A percentile compares a stretch with the other conserved stretches of the same genome.
Evolutionary conservation across 148 eudicot species (phyloP).

Genomic region (Tetragonia tetragonoides): DNA sequence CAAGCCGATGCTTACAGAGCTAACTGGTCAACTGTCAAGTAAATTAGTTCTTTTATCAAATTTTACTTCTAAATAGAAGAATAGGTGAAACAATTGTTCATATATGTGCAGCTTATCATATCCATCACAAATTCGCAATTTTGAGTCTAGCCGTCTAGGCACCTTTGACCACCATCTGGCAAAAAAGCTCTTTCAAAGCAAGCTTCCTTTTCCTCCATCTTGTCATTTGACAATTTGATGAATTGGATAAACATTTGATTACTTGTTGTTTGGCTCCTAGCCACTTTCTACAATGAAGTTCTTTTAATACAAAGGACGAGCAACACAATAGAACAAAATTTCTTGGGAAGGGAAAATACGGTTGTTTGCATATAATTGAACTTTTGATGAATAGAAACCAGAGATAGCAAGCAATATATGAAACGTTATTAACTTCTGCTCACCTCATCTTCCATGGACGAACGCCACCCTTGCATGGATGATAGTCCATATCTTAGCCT

Average conservation of each 20-base stretch:
- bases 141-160: neutral
- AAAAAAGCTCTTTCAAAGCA: neutral
- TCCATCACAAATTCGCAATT: neutral
- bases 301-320: neutral
- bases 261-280: neutral
- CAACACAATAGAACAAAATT: neutral
- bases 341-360: neutral
- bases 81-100: neutral
- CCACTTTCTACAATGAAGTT: neutral
- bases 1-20: neutral
- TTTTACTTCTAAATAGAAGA: neutral
- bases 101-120: neutral
- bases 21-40: neutral
- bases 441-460: constrained; percentile 84
- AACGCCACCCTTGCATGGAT: constrained; percentile 86
- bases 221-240: neutral
- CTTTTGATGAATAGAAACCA: neutral
- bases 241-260: neutral
- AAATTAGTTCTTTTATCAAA: neutral
- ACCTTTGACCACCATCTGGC: neutral
- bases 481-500: constrained; percentile 65
- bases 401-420: neutral
- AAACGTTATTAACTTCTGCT: constrained; percentile 20
- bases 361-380: neutral
- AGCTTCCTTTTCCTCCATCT: neutral